These are phyloP conservation scores for Pistacia integerrima DNA, from an alignment of 345 rosid genomes.

Conservation along the genomic window DNA sequence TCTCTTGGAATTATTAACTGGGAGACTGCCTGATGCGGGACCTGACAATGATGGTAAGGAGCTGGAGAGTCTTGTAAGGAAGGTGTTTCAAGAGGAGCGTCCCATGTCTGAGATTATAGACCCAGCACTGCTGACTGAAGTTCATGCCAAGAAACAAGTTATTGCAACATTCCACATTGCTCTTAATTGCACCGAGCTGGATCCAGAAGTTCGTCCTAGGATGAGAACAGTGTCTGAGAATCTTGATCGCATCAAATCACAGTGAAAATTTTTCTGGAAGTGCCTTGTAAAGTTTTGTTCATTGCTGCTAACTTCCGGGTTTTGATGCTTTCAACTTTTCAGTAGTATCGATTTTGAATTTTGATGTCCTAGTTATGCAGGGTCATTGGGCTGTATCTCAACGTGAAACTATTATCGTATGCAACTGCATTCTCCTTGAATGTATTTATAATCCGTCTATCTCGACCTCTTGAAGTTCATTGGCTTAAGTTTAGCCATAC, in stretches of 20 bases:
- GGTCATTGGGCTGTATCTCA: slow-evolving; percentile 5
- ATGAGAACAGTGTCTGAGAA: slow-evolving; percentile 82
- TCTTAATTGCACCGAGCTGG: slow-evolving; percentile 81
- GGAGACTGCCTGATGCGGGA: slow-evolving; percentile 57
- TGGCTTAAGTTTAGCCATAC: too few species aligned
- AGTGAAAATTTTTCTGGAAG: slow-evolving; percentile 27
- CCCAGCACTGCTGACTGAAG: slow-evolving; percentile 56
- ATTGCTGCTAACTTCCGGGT: background rate
- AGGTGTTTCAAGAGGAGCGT: slow-evolving; percentile 61
- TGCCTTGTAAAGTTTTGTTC: slow-evolving; percentile 24
- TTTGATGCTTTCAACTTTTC: background rate
- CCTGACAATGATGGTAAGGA: slow-evolving; percentile 67
- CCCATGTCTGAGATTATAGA: slow-evolving; percentile 81
- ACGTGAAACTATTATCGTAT: background rate
- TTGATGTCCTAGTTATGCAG: slow-evolving; percentile 12
- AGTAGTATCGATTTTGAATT: slow-evolving; percentile 7
- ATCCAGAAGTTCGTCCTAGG: slow-evolving; percentile 88
- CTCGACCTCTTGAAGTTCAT: background rate
- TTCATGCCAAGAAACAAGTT: slow-evolving; percentile 70
- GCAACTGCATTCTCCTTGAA: slow-evolving; percentile 19
- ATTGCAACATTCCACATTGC: slow-evolving; percentile 72
- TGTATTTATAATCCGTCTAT: background rate
- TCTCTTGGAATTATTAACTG: slow-evolving; percentile 85
- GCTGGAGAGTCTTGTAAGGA: slow-evolving; percentile 63
- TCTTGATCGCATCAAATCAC: slow-evolving; percentile 66